These are phyloP conservation scores for Calendula officinalis DNA, from an alignment of 129 eudicot species.

Conservation along the genomic window DNA sequence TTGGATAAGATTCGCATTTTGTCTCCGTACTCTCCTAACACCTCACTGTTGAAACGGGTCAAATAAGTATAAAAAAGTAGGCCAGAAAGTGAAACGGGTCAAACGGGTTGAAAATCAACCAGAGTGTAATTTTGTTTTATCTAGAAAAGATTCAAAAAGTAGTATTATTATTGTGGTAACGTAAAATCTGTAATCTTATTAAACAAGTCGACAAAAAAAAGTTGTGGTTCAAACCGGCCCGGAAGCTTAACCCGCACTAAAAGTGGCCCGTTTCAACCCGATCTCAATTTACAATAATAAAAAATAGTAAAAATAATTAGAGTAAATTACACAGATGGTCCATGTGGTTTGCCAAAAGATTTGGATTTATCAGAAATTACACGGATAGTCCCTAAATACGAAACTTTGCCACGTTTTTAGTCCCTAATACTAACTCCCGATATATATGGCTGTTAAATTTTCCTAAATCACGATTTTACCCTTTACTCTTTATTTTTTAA, in stretches of 20 bases:
- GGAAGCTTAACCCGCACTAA: not conserved
- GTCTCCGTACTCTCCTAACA: constrained; percentile 64
- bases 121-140: not conserved
- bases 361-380: too few relatives aligned
- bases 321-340: too few relatives aligned
- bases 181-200: not conserved
- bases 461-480: too few relatives aligned
- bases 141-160: not conserved
- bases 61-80: constrained; percentile 3
- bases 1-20: constrained; percentile 66
- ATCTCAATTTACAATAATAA: constrained; percentile 1
- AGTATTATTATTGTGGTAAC: not conserved
- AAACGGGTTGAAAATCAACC: not conserved
- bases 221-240: not conserved
- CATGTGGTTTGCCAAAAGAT: too few relatives aligned
- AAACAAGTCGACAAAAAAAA: not conserved
- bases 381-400: too few relatives aligned
- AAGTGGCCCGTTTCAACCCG: not conserved
- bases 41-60: constrained; percentile 44
- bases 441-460: too few relatives aligned
- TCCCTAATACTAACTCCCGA: too few relatives aligned
- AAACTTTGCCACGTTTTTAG: too few relatives aligned
- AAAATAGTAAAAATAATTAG: not conserved
- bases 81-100: not conserved
- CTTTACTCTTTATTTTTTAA: too few relatives aligned